Conservation (phyloP, 169 alveolate genomes). For the Plasmodium cynomolgi region DNA sequence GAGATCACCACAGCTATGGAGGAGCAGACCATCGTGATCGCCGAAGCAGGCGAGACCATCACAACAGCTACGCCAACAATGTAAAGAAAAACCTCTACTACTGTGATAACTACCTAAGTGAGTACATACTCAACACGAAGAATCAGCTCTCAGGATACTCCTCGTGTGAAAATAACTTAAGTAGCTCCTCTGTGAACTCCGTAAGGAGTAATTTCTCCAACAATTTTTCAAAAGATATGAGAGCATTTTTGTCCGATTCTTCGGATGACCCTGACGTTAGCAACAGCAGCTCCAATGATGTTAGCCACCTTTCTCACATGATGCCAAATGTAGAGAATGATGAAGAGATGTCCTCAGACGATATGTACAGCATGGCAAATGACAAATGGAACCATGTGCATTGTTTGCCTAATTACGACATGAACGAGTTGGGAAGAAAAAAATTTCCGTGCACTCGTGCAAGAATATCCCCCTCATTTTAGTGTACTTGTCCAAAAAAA, state of each 20-base stretch:
- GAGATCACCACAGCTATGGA: not conserved
- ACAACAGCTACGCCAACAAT: not conserved
- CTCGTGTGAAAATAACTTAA: slow-evolving; percentile 39
- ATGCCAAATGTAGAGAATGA: slow-evolving; percentile 2
- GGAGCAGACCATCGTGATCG: too few species aligned
- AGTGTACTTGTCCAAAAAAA: slow-evolving; percentile 56
- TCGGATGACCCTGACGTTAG: slow-evolving; percentile 22
- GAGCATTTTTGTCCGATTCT: not conserved
- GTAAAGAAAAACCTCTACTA: slow-evolving; percentile 4
- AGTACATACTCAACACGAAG: slow-evolving; percentile 6
- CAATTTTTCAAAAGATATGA: not conserved
- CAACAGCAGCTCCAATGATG: slow-evolving; percentile 32
- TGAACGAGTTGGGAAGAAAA: slow-evolving; percentile 13
- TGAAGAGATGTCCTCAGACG: slow-evolving; percentile 26
- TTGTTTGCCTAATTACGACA: slow-evolving; percentile 31
- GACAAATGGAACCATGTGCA: slow-evolving; percentile 61
- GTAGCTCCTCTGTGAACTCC: slow-evolving; percentile 47
- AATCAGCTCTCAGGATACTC: slow-evolving; percentile 10
- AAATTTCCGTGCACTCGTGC: slow-evolving; percentile 37
- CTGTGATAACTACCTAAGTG: slow-evolving; percentile 39
- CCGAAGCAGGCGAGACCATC: not conserved
- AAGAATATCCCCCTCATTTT: slow-evolving; percentile 32
- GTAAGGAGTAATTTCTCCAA: slow-evolving; percentile 39
- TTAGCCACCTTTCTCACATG: not conserved
- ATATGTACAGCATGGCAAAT: not conserved